Base-by-base conservation (phyloP, 2,329 filamentous ascomycete genomes). In the Fusarium buxicola region DNA sequence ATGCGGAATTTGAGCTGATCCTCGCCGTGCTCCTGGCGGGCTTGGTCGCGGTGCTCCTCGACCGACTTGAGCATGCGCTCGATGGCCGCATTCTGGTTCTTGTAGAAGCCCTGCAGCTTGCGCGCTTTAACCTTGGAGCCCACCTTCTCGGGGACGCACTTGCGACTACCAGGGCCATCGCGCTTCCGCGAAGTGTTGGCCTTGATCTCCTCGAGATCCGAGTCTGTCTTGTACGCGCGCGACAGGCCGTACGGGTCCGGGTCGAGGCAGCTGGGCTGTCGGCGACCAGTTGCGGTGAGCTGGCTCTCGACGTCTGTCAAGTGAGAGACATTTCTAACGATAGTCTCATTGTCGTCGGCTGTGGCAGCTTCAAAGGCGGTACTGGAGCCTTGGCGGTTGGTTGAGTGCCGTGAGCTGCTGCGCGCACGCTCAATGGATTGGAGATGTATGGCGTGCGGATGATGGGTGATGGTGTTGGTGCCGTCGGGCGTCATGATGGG, bases 21-120 rank as follows among this genome's bases (percentile, higher is more conserved):
- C 28, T 93, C 91, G 57, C 87, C 88, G 56, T 90, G 88, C 74
- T 94, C 87, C 69, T 96, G 90, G 64, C 87, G 89, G 31, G 94
- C 94, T 43, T 92, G 89, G 31, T 89, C 88, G 15, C 91, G 84
- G 77, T 98, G 95, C 73, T 97, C 92, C 72, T 97, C 92, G 3
- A 98, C 94, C 3, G 91, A 89, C 79, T 97, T 97, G 65, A 98
- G 83, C 78, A 97, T 85, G 10, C 92, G 87, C 79, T 97, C 88
- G 66, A 99, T 99, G 69, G 92, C 94, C 75, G 94, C 92, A 74
- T 99, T 99, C 74, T 99, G 94, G 27, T 84, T 84, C 74, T 92
- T 86, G 82, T 98, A 98, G 80, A 97, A 98, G 46, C 87, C 85
- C 71, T 91, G 85, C 13, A 98, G 75, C 71, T 86, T 88, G 65